Base-by-base conservation (phyloP, 441 rosid species). In the Pelargonium cotyledonis region DNA sequence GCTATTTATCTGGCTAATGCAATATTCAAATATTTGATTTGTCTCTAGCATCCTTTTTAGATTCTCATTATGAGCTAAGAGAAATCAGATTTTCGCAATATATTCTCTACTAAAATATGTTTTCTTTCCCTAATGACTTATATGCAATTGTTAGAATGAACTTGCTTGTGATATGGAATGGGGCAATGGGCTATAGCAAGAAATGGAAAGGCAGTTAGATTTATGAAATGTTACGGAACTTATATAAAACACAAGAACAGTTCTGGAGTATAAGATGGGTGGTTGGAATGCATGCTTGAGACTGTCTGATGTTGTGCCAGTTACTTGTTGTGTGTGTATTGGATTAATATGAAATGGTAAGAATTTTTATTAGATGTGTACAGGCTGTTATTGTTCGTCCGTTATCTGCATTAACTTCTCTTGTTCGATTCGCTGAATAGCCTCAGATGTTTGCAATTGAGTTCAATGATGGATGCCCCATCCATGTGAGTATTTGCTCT, bases 371-470 rank as follows among this genome's bases (percentile, higher is more conserved):
- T 95, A 89, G 98, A 92, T 84, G 86, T 78, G 81, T 91, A 92
- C 98, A 95, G 99, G 99, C 91, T 84, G 90, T 95, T 86, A 89
- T 84, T 71, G 90, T 88, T 78, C 97, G 96, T 77, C 96, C 97
- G 78, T 85, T 92, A 74, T 83, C 97, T 76, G 82, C 96, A 65
- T 96, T 92, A 61, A 84, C 91, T 60, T 82, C 96, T 12, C 97
- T 95, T 76, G 92, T 95, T 71, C 92, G 99, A 83, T 92, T 92
- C 58, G 89, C 99, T 10, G 99, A 95, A 86, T 98, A 95, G 88
- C 99, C 99, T 76, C 99, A 95, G 83, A 91, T 95, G 92, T 95
- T 95, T 87, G 99, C 97, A 26, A 83, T 95, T 65, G 99, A 92
- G 75, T 95, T 89, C 85, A 85, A 80, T 79, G 97, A 95, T 83